Percentiles rank a stretch among this genome's conserved stretches.
These are phyloP conservation scores for Sonneratia alba DNA, from an alignment of 345 rosid species.

Conservation along the genomic window DNA sequence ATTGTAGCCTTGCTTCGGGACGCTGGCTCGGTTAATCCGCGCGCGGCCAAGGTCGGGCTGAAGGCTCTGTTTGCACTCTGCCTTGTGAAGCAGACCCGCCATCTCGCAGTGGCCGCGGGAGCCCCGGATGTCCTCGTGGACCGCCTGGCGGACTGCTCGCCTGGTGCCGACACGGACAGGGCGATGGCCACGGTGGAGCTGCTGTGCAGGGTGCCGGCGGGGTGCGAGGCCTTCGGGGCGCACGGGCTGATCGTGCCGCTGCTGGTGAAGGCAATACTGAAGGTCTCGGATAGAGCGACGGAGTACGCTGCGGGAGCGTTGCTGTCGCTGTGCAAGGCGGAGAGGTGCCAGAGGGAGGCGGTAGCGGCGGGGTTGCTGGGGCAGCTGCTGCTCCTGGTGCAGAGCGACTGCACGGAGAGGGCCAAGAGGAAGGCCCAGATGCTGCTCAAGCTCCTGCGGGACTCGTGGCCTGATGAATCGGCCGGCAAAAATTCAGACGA, in stretches of 20 bases:
- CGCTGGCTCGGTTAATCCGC: slow-evolving; percentile 41
- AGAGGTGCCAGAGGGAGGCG: slow-evolving; percentile 61
- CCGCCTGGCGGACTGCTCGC: slow-evolving; percentile 53
- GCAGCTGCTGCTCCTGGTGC: slow-evolving; percentile 74
- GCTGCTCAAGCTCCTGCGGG: slow-evolving; percentile 69
- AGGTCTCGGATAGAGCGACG: slow-evolving; percentile 82
- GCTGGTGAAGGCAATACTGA: slow-evolving; percentile 60
- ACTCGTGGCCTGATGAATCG: slow-evolving; percentile 71
- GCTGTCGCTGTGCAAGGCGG: slow-evolving; percentile 63
- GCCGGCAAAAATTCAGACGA: slow-evolving; percentile 51
- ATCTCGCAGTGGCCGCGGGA: slow-evolving; percentile 71
- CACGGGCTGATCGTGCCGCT: slow-evolving; percentile 77
- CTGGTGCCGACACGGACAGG: slow-evolving; percentile 74
- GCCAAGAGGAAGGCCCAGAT: slow-evolving; percentile 95
- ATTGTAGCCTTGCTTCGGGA: slow-evolving; percentile 49
- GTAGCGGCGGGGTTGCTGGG: slow-evolving; percentile 73
- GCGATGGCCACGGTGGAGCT: slow-evolving; percentile 69
- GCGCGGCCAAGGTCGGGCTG: slow-evolving; percentile 66
- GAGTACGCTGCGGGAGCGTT: slow-evolving; percentile 94
- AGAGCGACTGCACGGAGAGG: slow-evolving; percentile 89
- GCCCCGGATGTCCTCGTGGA: slow-evolving; percentile 56
- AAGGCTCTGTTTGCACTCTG: slow-evolving; percentile 75
- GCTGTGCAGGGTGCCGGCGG: slow-evolving; percentile 65
- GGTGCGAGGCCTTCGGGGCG: slow-evolving; percentile 50
- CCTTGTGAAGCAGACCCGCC: slow-evolving; percentile 67